Evolutionary conservation across 352 stramenopile species (phyloP).

Genomic region (Phytopythium ostracodes): DNA sequence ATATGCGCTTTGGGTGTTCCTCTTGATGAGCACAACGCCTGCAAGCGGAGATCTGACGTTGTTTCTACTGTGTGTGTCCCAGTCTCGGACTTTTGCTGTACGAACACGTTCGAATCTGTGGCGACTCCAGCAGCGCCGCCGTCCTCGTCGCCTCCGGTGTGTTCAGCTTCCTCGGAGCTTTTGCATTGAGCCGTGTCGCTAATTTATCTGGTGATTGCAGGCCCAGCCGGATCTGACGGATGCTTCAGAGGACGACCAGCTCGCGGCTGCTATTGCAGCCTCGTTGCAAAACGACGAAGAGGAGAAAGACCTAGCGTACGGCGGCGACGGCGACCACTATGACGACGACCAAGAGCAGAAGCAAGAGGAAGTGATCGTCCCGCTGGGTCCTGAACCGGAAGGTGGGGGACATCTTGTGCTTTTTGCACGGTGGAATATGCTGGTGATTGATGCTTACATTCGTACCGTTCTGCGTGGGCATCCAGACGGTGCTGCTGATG

Average conservation of each 20-base stretch:
- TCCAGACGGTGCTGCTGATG: constrained; percentile 36
- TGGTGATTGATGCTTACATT: constrained; percentile 5
- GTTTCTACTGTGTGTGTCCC: not conserved
- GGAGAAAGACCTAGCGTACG: constrained; percentile 28
- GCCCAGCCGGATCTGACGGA: constrained; percentile 38
- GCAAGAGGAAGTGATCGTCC: constrained; percentile 29
- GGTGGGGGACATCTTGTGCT: constrained; percentile 23
- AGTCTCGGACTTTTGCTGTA: constrained; percentile 73
- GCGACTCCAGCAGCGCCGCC: not conserved
- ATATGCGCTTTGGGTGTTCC: no score
- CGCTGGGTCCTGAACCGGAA: constrained; percentile 48
- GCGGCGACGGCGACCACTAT: constrained; percentile 26
- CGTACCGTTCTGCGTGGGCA: constrained; percentile 7
- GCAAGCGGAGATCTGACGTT: constrained; percentile 3
- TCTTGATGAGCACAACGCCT: not conserved
- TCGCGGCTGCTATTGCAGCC: constrained; percentile 74
- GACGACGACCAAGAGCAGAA: constrained; percentile 40
- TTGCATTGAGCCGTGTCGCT: not conserved
- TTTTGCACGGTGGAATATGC: constrained; percentile 3
- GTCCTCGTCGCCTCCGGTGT: not conserved
- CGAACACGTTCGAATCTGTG: constrained; percentile 33
- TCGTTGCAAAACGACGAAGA: constrained; percentile 54
- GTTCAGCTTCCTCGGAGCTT: not conserved
- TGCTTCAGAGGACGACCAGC: constrained; percentile 69
- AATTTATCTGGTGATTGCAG: not conserved